Conservation (phyloP, 495 filamentous ascomycete genomes). For the Penicillium atrosanguineum region DNA sequence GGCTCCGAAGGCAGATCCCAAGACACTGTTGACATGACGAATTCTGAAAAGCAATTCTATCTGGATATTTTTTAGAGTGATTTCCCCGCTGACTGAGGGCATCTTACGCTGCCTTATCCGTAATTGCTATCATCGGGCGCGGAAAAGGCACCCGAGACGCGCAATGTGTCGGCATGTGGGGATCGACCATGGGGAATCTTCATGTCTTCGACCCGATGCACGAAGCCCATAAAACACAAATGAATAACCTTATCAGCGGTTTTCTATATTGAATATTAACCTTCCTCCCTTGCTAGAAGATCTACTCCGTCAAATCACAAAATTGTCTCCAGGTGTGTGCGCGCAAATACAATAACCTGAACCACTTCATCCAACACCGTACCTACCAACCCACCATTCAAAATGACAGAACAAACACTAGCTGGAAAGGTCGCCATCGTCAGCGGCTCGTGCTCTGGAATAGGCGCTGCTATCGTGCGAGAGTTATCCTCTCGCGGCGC, state of each 20-base stretch:
- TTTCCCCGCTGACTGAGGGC: neutral
- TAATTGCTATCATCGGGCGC: neutral
- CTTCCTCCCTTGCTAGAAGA: too few species aligned
- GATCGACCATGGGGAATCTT: neutral
- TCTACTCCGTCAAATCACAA: too few species aligned
- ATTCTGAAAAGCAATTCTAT: neutral
- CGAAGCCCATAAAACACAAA: neutral
- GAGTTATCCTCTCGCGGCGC: slow-evolving; percentile 45
- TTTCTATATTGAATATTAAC: neutral
- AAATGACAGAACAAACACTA: slow-evolving; percentile 27
- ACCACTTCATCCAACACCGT: neutral
- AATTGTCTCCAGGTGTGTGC: too few species aligned
- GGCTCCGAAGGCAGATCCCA: neutral
- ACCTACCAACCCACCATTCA: neutral
- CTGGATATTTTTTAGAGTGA: too few species aligned
- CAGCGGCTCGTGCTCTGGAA: slow-evolving; percentile 36
- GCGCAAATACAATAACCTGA: neutral
- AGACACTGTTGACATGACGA: neutral
- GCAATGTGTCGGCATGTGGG: slow-evolving; percentile 9
- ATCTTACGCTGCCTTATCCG: neutral
- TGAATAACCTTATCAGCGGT: neutral
- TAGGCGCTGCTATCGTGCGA: slow-evolving; percentile 36
- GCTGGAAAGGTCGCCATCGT: slow-evolving; percentile 42
- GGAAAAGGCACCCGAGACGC: neutral
- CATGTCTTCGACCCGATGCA: neutral